phyloP scores from a whole-genome alignment of 768 basidiomycete genomes.

The Amanita phalloides region DNA sequence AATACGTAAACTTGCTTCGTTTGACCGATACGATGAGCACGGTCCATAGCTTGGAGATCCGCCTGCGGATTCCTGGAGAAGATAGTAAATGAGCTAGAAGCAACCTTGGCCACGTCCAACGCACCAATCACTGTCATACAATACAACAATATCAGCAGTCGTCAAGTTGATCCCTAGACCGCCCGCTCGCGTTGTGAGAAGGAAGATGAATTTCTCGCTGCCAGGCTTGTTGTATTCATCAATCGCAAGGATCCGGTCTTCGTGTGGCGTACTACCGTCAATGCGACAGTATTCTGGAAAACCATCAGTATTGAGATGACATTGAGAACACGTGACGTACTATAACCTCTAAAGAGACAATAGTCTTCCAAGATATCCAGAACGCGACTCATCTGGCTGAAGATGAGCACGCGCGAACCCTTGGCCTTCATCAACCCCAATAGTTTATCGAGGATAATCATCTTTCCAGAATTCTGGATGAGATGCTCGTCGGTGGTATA shows the following conservation, averaged over 20 bases:
- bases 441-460: constrained; percentile 94
- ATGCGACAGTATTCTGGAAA: constrained; percentile 86
- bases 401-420: constrained; percentile 93
- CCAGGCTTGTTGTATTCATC: constrained; percentile 96
- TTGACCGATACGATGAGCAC: constrained; percentile 93
- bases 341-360: constrained; percentile 82
- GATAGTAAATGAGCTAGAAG: neutral
- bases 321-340: constrained; percentile 35
- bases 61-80: constrained; percentile 88
- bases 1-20: constrained; percentile 97
- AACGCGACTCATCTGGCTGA: constrained; percentile 99
- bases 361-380: constrained; percentile 97
- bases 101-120: constrained; percentile 9
- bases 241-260: constrained; percentile 90
- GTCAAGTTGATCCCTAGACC: constrained; percentile 96
- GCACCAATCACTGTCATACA: constrained; percentile 96
- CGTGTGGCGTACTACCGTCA: constrained; percentile 92
- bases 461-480: constrained; percentile 90
- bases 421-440: constrained; percentile 80
- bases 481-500: constrained; percentile 98
- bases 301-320: constrained; percentile 2
- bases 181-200: constrained; percentile 93
- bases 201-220: constrained; percentile 93
- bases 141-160: constrained; percentile 86
- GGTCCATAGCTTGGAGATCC: constrained; percentile 97